Evolutionary conservation across 208 protist species (phyloP).

Genomic region (Phytomonas sp.): DNA sequence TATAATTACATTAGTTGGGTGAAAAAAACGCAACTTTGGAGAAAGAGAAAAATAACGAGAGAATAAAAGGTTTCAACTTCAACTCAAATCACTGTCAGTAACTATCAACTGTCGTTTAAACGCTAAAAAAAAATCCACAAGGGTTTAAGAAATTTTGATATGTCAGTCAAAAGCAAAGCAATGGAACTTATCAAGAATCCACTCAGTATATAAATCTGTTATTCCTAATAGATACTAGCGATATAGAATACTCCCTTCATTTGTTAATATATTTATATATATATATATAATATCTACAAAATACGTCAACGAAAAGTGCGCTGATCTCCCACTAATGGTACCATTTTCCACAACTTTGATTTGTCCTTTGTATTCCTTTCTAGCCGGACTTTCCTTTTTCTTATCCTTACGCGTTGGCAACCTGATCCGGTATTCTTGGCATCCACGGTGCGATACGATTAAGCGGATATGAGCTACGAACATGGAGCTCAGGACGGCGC

Average conservation of each 20-base stretch:
- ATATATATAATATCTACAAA: constrained; percentile 1
- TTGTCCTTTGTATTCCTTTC: background rate
- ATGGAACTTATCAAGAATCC: background rate
- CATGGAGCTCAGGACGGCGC: constrained; percentile 83
- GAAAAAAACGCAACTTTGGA: constrained; percentile 1
- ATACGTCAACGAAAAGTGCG: background rate
- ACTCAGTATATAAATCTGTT: background rate
- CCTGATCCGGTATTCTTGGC: constrained; percentile 68
- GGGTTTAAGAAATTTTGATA: background rate
- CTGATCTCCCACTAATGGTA: background rate
- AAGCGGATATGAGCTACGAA: constrained; percentile 80
- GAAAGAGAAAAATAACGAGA: constrained; percentile 5
- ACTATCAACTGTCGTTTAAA: background rate
- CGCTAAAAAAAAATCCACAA: background rate
- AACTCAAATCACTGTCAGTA: background rate
- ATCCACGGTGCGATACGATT: constrained; percentile 87
- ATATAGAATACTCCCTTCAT: background rate
- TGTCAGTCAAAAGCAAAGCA: background rate
- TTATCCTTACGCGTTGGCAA: constrained; percentile 58
- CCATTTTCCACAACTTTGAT: background rate
- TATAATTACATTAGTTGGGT: background rate
- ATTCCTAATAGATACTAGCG: constrained; percentile 1
- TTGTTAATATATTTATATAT: constrained; percentile 8
- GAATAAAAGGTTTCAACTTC: background rate
- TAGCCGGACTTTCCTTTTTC: constrained; percentile 10